Conservation (phyloP, 768 basidiomycete genomes). For the Mycena venus region DNA sequence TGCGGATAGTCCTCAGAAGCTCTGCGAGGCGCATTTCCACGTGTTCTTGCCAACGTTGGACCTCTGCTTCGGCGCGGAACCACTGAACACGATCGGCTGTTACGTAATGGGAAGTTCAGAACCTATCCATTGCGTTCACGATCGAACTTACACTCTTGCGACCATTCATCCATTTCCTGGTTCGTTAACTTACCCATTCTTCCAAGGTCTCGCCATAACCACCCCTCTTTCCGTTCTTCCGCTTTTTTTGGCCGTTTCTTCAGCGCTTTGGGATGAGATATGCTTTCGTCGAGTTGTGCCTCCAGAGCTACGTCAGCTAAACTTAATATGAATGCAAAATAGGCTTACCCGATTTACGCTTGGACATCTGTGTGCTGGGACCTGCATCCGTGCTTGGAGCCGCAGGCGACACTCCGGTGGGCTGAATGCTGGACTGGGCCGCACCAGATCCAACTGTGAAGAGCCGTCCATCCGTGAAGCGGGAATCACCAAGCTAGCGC, state of each 20-base stretch:
- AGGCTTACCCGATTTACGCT: too few relatives aligned
- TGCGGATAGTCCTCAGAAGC: constrained; percentile 4
- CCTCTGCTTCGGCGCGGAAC: constrained; percentile 33
- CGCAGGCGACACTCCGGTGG: too few relatives aligned
- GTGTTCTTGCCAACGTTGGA: constrained; percentile 31
- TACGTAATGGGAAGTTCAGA: too few relatives aligned
- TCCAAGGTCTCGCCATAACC: constrained; percentile 12
- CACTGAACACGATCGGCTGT: constrained; percentile 23
- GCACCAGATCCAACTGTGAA: neutral
- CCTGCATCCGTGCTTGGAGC: too few relatives aligned
- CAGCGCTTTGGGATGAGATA: too few relatives aligned
- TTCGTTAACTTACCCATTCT: constrained; percentile 6
- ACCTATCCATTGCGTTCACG: neutral
- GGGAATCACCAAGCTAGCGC: too few relatives aligned
- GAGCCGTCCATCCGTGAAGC: neutral
- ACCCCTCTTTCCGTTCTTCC: neutral
- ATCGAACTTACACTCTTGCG: neutral
- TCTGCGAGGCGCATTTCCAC: constrained; percentile 24
- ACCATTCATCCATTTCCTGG: constrained; percentile 1
- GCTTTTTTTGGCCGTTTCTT: neutral
- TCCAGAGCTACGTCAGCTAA: neutral
- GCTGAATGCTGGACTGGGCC: too few relatives aligned
- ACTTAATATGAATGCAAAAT: too few relatives aligned
- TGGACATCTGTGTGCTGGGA: too few relatives aligned
- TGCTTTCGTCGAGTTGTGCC: too few relatives aligned